Conservation (phyloP, 495 filamentous ascomycete genomes). For the Talaromyces wortmannii region DNA sequence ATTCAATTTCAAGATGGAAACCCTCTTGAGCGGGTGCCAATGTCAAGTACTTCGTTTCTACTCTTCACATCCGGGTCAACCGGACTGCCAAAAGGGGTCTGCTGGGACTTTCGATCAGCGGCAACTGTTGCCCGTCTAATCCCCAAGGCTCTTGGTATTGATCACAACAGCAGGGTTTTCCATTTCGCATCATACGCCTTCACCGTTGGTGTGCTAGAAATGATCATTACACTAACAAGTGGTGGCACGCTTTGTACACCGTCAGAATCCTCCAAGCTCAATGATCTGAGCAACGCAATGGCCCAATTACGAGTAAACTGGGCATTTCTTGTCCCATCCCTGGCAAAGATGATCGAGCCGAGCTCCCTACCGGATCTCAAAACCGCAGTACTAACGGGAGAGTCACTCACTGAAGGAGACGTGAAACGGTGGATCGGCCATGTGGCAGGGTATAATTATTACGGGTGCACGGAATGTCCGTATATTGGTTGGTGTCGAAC, state of each 20-base stretch:
- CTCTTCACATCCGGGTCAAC: constrained; percentile 38
- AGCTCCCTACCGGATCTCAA: constrained; percentile 20
- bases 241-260: too few species aligned
- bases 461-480: neutral
- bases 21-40: neutral
- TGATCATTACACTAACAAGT: too few species aligned
- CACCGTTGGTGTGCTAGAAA: too few species aligned
- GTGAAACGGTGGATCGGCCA: neutral
- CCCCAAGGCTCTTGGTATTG: neutral
- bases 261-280: too few species aligned
- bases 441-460: neutral
- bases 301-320: constrained; percentile 14
- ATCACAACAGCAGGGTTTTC: constrained; percentile 2
- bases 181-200: constrained; percentile 13
- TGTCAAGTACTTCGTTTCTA: constrained; percentile 5
- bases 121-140: neutral
- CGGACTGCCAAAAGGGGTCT: constrained; percentile 36
- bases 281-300: too few species aligned
- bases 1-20: constrained; percentile 6
- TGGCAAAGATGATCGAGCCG: constrained; percentile 21
- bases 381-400: constrained; percentile 26
- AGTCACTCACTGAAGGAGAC: constrained; percentile 24
- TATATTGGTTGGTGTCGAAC: neutral
- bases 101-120: constrained; percentile 23
- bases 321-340: constrained; percentile 30